phyloP scores from a whole-genome alignment of 352 stramenopile species.

The Phytophthora cactorum region DNA sequence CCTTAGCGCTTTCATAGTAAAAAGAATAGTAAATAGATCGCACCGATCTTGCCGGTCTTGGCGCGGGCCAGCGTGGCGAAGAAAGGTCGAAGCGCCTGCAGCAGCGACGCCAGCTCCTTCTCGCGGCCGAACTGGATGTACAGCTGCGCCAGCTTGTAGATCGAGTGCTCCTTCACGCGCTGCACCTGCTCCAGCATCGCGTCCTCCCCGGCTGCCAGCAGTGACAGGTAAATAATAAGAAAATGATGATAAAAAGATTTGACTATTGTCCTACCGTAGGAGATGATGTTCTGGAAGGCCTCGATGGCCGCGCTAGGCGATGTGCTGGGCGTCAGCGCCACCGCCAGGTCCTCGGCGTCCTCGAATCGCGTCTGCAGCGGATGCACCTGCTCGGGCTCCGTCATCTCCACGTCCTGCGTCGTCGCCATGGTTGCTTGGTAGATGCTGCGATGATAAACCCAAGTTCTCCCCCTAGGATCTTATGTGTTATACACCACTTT shows the following conservation, averaged over 20 bases:
- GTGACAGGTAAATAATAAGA: constrained; percentile 2
- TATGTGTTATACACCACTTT: not conserved
- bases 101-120: constrained; percentile 87
- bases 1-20: not conserved
- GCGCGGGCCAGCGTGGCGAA: constrained; percentile 96
- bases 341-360: constrained; percentile 66
- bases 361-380: constrained; percentile 81
- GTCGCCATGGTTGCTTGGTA: constrained; percentile 20
- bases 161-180: constrained; percentile 95
- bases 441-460: not conserved
- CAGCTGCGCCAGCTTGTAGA: constrained; percentile 95
- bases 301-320: constrained; percentile 61
- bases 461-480: constrained; percentile 22
- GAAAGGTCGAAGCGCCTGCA: constrained; percentile 92
- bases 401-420: constrained; percentile 77
- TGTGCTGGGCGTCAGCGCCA: constrained; percentile 34
- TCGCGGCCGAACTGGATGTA: constrained; percentile 90
- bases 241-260: not conserved
- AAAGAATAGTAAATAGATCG: not conserved
- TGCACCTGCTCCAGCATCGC: constrained; percentile 76
- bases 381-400: constrained; percentile 67
- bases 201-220: constrained; percentile 56
- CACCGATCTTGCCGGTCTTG: constrained; percentile 97
- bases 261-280: constrained; percentile 49
- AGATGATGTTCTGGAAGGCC: constrained; percentile 74